A percentile compares a stretch with the other conserved stretches of the same genome.
Evolutionary conservation across 768 basidiomycete species (phyloP).

Genomic region (Termitomyces heimii): DNA sequence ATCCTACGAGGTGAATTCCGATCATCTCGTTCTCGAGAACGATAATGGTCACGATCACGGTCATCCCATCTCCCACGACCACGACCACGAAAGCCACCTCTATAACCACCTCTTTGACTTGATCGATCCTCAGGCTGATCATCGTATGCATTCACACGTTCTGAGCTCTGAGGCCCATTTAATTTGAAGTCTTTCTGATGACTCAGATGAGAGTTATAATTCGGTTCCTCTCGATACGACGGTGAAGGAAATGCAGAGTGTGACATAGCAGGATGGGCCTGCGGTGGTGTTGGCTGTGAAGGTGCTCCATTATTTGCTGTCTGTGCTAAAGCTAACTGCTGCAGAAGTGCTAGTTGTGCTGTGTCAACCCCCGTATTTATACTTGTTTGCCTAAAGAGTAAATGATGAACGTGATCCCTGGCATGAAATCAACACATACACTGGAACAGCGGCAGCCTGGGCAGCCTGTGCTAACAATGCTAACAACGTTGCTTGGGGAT

Average conservation of each 20-base stretch:
- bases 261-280: slow-evolving; percentile 27
- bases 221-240: slow-evolving; percentile 37
- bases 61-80: slow-evolving; percentile 53
- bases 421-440: slow-evolving; percentile 29
- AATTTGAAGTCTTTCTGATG: slow-evolving; percentile 31
- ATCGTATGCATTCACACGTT: slow-evolving; percentile 43
- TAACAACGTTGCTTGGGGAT: slow-evolving; percentile 61
- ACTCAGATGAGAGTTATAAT: slow-evolving; percentile 23
- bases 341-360: slow-evolving; percentile 64
- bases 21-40: slow-evolving; percentile 41
- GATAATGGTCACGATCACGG: slow-evolving; percentile 49
- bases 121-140: slow-evolving; percentile 45
- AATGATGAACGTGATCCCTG: slow-evolving; percentile 3
- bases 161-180: slow-evolving; percentile 45
- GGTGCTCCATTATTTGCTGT: slow-evolving; percentile 36
- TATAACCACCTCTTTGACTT: slow-evolving; percentile 44
- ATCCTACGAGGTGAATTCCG: slow-evolving; percentile 35
- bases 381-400: slow-evolving; percentile 48
- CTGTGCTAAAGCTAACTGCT: slow-evolving; percentile 71
- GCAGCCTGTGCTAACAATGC: slow-evolving; percentile 68
- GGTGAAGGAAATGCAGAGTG: slow-evolving; percentile 24
- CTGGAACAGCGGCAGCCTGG: slow-evolving; percentile 31
- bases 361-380: slow-evolving; percentile 49
- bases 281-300: slow-evolving; percentile 22
- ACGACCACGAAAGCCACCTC: slow-evolving; percentile 54